phyloP scores from a whole-genome alignment of 2,329 filamentous ascomycete species.

The Botryotinia calthae region DNA sequence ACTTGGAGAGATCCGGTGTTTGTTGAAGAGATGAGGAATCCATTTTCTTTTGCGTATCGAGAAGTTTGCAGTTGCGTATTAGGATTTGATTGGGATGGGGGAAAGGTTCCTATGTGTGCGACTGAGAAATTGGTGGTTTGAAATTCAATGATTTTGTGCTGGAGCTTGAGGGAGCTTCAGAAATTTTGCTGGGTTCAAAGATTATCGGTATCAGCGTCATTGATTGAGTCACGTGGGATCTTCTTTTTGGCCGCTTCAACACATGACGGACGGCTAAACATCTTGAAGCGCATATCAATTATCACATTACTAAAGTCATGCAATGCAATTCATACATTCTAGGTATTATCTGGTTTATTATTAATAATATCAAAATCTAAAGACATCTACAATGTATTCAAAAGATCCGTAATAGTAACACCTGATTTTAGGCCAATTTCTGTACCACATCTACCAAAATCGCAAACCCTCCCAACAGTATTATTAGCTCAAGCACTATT shows the following conservation, averaged over 20 bases:
- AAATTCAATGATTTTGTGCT: background rate
- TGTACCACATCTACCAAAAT: background rate
- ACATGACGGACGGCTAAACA: background rate
- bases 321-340: background rate
- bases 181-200: conserved; percentile 4
- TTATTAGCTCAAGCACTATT: background rate
- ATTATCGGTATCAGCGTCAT: conserved; percentile 9
- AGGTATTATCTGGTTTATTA: background rate
- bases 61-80: background rate
- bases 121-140: background rate
- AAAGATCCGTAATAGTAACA: conserved; percentile 1
- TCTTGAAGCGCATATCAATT: background rate
- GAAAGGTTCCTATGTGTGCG: background rate
- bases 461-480: background rate
- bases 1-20: conserved; percentile 61
- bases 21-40: conserved; percentile 31
- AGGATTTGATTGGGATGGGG: background rate
- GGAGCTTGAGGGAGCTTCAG: background rate
- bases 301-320: background rate
- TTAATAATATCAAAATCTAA: conserved; percentile 1
- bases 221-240: background rate
- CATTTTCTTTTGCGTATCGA: conserved; percentile 40
- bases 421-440: background rate
- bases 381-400: conserved; percentile 11
- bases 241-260: no score